These are phyloP conservation scores for Physcia stellaris DNA, from an alignment of 495 filamentous ascomycete genomes.

Conservation along the genomic window DNA sequence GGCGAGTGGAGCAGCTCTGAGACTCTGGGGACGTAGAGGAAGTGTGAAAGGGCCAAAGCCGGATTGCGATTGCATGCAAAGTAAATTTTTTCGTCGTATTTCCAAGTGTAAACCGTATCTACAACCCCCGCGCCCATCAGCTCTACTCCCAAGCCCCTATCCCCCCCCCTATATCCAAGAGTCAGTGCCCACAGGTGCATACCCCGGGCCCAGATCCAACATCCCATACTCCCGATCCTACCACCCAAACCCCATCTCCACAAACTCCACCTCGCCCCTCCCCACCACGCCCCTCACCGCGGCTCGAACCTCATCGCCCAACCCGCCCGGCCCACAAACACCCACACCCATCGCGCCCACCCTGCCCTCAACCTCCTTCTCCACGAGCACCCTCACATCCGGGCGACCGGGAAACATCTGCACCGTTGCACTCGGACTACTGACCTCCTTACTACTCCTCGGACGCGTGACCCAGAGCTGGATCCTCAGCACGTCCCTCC, in stretches of 20 bases:
- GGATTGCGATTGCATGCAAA: too few species aligned
- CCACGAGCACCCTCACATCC: conserved; percentile 60
- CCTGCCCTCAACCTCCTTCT: conserved; percentile 62
- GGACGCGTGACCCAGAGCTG: conserved; percentile 82
- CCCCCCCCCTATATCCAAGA: too few species aligned
- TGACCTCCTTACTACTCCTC: conserved; percentile 55
- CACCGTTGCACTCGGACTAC: conserved; percentile 56
- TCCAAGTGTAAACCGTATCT: too few species aligned
- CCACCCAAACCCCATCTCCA: conserved; percentile 88
- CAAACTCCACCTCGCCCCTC: conserved; percentile 55
- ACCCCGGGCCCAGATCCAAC: neutral
- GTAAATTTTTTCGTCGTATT: too few species aligned
- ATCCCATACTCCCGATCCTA: conserved; percentile 22
- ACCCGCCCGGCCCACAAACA: conserved; percentile 71
- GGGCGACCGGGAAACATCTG: conserved; percentile 78
- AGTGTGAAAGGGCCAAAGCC: too few species aligned
- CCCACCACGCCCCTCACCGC: conserved; percentile 56
- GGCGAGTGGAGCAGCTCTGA: too few species aligned
- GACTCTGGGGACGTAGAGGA: too few species aligned
- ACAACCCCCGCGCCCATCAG: too few species aligned
- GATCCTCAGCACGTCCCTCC: conserved; percentile 66
- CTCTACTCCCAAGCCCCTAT: too few species aligned
- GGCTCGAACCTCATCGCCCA: conserved; percentile 72
- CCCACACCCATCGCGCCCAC: conserved; percentile 82
- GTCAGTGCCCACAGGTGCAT: too few species aligned